Percentiles rank a stretch among this genome's conserved stretches.
These are phyloP conservation scores for Coffea canephora DNA, from an alignment of 257 asterid species.

Conservation along the genomic window DNA sequence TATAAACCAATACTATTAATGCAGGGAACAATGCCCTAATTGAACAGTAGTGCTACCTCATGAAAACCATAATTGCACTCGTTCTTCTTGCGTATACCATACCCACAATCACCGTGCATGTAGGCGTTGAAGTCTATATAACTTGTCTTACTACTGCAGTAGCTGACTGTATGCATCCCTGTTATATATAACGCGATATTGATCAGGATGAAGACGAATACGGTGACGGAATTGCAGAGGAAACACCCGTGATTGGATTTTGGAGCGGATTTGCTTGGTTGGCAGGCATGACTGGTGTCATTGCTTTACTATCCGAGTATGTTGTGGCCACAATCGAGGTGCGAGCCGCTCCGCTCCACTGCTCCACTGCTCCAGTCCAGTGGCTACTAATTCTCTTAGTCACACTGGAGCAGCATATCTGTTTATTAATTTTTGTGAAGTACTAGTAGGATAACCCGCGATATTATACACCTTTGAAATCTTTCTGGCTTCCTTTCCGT, in stretches of 20 bases:
- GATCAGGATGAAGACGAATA: constrained; percentile 34
- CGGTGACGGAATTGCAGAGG: constrained; percentile 34
- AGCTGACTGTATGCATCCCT: background rate
- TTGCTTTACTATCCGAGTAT: constrained; percentile 79
- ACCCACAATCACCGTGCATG: background rate
- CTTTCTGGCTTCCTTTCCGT: background rate
- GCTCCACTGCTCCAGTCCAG: background rate
- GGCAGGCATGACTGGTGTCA: constrained; percentile 59
- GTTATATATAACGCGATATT: too few species aligned
- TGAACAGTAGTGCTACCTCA: too few species aligned
- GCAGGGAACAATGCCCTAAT: too few species aligned
- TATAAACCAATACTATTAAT: too few species aligned
- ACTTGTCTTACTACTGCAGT: too few species aligned
- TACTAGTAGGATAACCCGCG: too few species aligned
- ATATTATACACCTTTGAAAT: background rate
- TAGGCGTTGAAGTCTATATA: background rate
- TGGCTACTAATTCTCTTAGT: background rate
- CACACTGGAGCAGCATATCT: too few species aligned
- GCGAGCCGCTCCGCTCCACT: constrained; percentile 43
- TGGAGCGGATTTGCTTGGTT: constrained; percentile 75
- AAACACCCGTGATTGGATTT: constrained; percentile 58
- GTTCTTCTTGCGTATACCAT: too few species aligned
- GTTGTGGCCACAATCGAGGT: constrained; percentile 92
- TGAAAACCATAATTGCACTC: too few species aligned
- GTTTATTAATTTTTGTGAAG: too few species aligned